A percentile compares a stretch with the other conserved stretches of the same genome.
Evolutionary conservation across 2,329 filamentous ascomycete species (phyloP).

Genomic region (Colletotrichum sp.): DNA sequence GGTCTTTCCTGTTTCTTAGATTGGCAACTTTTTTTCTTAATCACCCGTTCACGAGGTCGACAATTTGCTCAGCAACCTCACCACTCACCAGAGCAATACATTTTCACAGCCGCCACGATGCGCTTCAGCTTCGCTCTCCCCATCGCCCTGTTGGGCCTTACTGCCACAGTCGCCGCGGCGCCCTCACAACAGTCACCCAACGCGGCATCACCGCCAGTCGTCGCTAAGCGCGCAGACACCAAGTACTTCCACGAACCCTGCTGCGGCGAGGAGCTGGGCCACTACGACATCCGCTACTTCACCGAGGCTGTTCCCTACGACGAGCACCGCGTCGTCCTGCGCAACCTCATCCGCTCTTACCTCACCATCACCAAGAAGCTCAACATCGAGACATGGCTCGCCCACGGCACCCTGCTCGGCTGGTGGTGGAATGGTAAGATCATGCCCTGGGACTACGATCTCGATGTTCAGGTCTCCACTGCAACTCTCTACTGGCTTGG

Average conservation of each 20-base stretch:
- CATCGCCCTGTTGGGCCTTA: conserved; percentile 4
- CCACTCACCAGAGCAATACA: not conserved
- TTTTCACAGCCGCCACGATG: not conserved
- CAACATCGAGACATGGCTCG: conserved; percentile 82
- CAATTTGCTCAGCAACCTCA: not conserved
- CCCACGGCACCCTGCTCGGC: conserved; percentile 81
- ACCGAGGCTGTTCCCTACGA: conserved; percentile 66
- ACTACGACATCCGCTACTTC: conserved; percentile 80
- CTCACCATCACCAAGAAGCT: conserved; percentile 68
- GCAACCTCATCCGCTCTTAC: conserved; percentile 76
- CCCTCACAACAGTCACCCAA: conserved; percentile 2
- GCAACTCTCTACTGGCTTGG: conserved; percentile 71
- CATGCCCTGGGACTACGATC: conserved; percentile 84
- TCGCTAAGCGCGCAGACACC: conserved; percentile 13
- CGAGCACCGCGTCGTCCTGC: conserved; percentile 68
- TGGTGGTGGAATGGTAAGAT: conserved; percentile 89
- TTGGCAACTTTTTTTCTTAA: not conserved
- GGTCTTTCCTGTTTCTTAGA: not conserved
- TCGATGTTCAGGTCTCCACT: conserved; percentile 79
- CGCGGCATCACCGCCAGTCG: not conserved
- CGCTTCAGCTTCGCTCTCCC: conserved; percentile 2
- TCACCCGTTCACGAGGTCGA: not conserved
- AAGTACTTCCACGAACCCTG: conserved; percentile 75
- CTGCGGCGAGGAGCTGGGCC: conserved; percentile 62
- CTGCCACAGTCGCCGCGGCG: not conserved